Evolutionary conservation across 2,329 filamentous ascomycete genomes (phyloP).

Genomic region (Cladosporium colombiae): DNA sequence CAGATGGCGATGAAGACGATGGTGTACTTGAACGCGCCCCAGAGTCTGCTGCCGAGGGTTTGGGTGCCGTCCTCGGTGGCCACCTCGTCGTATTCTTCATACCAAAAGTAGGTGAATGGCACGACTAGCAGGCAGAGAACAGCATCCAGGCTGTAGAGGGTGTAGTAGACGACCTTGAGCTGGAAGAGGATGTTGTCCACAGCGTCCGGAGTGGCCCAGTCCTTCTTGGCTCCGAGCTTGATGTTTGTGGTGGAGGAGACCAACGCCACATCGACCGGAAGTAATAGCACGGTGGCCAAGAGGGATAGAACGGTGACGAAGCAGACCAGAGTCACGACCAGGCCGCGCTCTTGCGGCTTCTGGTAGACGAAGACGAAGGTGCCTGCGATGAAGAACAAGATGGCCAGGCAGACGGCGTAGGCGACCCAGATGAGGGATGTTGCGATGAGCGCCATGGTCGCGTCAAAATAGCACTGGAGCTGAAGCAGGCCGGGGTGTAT

Average conservation of each 20-base stretch:
- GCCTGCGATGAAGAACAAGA: conserved; percentile 74
- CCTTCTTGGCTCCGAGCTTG: conserved; percentile 78
- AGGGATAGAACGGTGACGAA: conserved; percentile 84
- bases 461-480: not conserved
- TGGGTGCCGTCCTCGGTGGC: conserved; percentile 78
- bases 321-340: conserved; percentile 77
- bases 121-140: conserved; percentile 85
- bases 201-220: conserved; percentile 85
- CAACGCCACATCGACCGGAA: conserved; percentile 93
- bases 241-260: conserved; percentile 83
- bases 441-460: conserved; percentile 69
- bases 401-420: conserved; percentile 77
- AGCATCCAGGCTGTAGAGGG: conserved; percentile 87
- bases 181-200: conserved; percentile 77
- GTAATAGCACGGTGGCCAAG: conserved; percentile 85
- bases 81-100: conserved; percentile 94
- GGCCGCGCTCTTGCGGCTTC: conserved; percentile 80
- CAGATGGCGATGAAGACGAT: conserved; percentile 78
- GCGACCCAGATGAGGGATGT: conserved; percentile 92
- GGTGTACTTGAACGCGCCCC: conserved; percentile 89
- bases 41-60: conserved; percentile 69
- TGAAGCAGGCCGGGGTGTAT: not conserved
- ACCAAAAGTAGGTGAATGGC: conserved; percentile 97
- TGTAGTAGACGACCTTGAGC: conserved; percentile 87
- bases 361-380: conserved; percentile 93